Conservation (phyloP, 1,284 basidiomycete species). For the Phlebopus sp. region DNA sequence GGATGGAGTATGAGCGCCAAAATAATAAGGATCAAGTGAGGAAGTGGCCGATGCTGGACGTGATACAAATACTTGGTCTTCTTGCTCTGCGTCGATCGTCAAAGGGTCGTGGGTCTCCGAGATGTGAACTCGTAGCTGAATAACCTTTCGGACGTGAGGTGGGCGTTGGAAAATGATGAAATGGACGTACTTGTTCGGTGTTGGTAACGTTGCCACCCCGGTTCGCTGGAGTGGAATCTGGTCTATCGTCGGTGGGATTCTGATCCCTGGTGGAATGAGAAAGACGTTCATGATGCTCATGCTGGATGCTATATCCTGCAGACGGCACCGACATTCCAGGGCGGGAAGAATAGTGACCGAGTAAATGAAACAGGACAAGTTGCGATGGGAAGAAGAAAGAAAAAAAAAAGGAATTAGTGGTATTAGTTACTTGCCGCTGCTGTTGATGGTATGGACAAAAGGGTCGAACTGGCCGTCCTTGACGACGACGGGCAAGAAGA, state of each 20-base stretch:
- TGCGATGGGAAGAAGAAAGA: neutral
- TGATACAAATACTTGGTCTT: conserved; percentile 23
- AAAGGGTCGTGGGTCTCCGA: conserved; percentile 22
- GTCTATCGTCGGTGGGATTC: conserved; percentile 11
- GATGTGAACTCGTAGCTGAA: conserved; percentile 27
- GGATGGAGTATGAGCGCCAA: conserved; percentile 62
- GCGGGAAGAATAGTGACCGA: conserved; percentile 5
- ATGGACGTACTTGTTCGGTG: conserved; percentile 14
- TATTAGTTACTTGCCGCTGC: conserved; percentile 5
- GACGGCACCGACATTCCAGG: conserved; percentile 28
- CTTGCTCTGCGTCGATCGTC: conserved; percentile 29
- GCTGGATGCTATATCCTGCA: conserved; percentile 17
- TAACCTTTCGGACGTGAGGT: conserved; percentile 1
- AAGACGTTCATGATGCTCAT: conserved; percentile 15
- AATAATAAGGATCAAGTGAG: conserved; percentile 82
- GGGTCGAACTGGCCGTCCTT: conserved; percentile 25
- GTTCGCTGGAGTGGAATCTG: conserved; percentile 5
- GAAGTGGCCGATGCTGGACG: conserved; percentile 69
- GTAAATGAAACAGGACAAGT: conserved; percentile 9
- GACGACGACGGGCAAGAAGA: conserved; percentile 32
- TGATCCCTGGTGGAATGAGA: conserved; percentile 5
- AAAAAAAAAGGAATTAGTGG: conserved; percentile 2
- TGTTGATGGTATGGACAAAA: neutral
- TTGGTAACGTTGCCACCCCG: conserved; percentile 3
- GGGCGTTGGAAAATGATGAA: neutral